These are phyloP conservation scores for Arabidopsis thaliana DNA, from an alignment of 345 rosid species.

Conservation along the genomic window TAIR10.1 NC_003074.8:5259501-5260000, in stretches of 20 bases:
- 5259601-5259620: too few species aligned
- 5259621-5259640: too few species aligned
- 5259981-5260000: neutral
- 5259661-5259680: neutral
- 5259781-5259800: neutral
- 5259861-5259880: neutral
- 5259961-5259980: neutral
- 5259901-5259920: neutral
- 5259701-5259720: neutral
- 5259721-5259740: neutral
- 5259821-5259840: neutral
- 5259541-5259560: too few species aligned
- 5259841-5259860: neutral
- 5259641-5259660: neutral
- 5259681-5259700: neutral
- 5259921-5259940: neutral
- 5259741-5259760: conserved; percentile 7
- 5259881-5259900: conserved; percentile 2
- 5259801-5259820: neutral
- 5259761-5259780: neutral
- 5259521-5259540: too few species aligned
- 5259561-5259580: too few species aligned
- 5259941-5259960: neutral
- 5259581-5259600: too few species aligned
- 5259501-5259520: too few species aligned